Evolutionary conservation across 805 yeast genomes (phyloP).

Genomic region (Schwanniomyces polymorphus): DNA sequence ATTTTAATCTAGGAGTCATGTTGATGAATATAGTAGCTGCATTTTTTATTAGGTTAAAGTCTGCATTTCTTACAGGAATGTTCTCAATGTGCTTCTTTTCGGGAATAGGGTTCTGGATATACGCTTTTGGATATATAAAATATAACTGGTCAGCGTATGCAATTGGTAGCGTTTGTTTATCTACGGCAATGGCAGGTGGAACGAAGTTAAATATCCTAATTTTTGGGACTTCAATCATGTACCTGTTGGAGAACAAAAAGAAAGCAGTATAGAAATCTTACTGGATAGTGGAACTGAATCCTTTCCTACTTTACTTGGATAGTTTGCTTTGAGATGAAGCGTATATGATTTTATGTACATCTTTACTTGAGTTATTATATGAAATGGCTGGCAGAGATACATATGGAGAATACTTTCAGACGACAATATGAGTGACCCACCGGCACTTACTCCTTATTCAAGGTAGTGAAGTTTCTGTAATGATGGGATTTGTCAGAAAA

Average conservation of each 20-base stretch:
- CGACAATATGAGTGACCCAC: no score
- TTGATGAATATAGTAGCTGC: not conserved
- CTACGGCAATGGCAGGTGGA: not conserved
- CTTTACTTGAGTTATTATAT: no score
- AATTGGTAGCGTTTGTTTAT: not conserved
- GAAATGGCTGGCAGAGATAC: no score
- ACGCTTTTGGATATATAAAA: not conserved
- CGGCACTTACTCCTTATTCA: no score
- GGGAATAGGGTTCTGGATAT: not conserved
- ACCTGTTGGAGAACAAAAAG: not conserved
- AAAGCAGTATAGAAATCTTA: not conserved
- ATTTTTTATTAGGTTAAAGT: not conserved
- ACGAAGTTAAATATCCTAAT: not conserved
- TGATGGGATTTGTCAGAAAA: no score
- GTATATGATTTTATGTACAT: no score
- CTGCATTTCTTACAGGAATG: not conserved
- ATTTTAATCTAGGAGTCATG: not conserved
- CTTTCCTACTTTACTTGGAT: not conserved
- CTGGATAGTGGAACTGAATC: not conserved
- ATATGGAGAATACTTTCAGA: no score
- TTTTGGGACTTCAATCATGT: not conserved
- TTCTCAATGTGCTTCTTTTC: not conserved
- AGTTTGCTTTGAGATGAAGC: not conserved
- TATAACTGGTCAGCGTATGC: not conserved
- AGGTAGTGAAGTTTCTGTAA: no score